Base-by-base conservation (phyloP, 805 yeast species). In the Zygosaccharomyces lentus region DNA sequence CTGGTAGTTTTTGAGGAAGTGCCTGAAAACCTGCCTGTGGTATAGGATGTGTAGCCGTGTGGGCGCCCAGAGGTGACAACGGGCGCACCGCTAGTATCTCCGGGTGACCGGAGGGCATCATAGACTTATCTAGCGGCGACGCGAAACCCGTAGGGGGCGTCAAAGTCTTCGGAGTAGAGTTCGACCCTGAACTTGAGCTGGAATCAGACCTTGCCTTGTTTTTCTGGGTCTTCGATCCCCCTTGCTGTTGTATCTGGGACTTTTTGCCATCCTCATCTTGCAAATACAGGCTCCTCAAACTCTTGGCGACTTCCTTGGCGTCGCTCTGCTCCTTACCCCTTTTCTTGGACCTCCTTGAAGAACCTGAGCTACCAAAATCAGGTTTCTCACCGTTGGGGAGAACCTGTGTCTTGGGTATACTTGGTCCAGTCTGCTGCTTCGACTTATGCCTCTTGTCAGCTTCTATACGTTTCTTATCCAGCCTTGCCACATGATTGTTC, bases 301-400 rank as follows among this genome's bases (percentile, higher is more conserved):
- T 26, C 34, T 21, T 34, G 7, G 35, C 32, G n/a, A 16, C 23
- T 16, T 36, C 34, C 29, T 32, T 31, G 31, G 24, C 26, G 31
- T 34, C 37, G 13, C 31, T 37, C 9, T 41, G 39, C 29, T 19
- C 37, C 42, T 38, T 34, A 2, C 26, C 30, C 19, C 17, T 38
- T 9, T 27, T 37, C n/a, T 43, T 36, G 12, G 37, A 34, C 27
- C 39, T 41, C 30, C 27, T 13, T 35, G 27, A 37, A 9, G 49
- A 26, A 9, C 36, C 44, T 27, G 56, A 49, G 34, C 53, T 50
- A 6, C 68, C 68, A 51, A 64, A 62, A 51, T 62, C 53, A 15
- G 68, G 67, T 38, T 52, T 64, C 32, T 57, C 59, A 19, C 68
- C 68, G 36, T 64, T 62, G 7, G 67, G 67, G 17, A 64, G 46